phyloP scores from a whole-genome alignment of 495 filamentous ascomycete genomes.

The Neurospora hispaniola region DNA sequence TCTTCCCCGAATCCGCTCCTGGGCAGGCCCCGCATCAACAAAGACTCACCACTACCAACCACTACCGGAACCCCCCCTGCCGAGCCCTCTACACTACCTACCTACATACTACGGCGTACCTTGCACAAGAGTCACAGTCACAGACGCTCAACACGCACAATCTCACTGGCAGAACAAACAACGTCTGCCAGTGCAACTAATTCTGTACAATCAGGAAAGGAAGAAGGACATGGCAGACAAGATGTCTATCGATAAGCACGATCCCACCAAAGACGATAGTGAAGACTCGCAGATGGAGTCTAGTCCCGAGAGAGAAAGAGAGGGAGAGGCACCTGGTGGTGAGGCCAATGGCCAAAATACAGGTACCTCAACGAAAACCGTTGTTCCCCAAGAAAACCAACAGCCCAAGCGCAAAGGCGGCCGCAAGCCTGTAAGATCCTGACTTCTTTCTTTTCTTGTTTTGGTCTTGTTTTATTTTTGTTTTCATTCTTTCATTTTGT shows the following conservation, averaged over 20 bases:
- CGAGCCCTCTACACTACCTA: not conserved
- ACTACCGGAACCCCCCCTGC: not conserved
- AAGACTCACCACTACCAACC: not conserved
- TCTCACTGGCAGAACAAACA: not conserved
- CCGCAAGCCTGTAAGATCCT: slow-evolving; percentile 35
- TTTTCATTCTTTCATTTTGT: not conserved
- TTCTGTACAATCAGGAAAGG: not conserved
- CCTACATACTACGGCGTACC: not conserved
- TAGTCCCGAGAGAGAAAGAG: slow-evolving; percentile 41
- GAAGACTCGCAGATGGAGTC: slow-evolving; percentile 43
- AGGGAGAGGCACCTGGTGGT: slow-evolving; percentile 31
- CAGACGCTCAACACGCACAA: not conserved
- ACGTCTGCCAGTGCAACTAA: not conserved
- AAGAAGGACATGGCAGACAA: slow-evolving; percentile 41
- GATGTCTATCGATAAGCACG: slow-evolving; percentile 51
- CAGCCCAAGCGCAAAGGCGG: slow-evolving; percentile 86
- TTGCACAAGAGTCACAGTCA: not conserved
- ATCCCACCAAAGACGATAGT: slow-evolving; percentile 38
- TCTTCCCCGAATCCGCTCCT: not conserved
- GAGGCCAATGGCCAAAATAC: not conserved
- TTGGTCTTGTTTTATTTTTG: too few relatives aligned
- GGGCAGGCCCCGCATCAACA: not conserved
- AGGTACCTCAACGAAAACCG: not conserved
- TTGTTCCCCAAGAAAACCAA: slow-evolving; percentile 33
- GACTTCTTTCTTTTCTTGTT: not conserved